Percentiles rank a stretch among this genome's conserved stretches.
phyloP scores from a whole-genome alignment of 345 rosid genomes.

The Hirschfeldia incana region DNA sequence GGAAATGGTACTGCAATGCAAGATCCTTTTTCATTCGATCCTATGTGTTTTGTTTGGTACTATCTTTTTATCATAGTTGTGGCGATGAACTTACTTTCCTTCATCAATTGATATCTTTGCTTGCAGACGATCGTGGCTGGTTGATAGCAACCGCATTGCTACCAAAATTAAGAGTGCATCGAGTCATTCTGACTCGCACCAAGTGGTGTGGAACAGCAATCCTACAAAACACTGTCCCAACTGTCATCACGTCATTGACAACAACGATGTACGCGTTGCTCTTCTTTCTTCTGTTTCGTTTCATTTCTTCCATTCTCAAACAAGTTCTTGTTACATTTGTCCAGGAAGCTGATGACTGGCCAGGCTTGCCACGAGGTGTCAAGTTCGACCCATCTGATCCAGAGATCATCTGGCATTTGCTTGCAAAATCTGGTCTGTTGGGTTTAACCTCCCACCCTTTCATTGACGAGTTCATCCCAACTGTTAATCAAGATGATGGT shows the following conservation, averaged over 20 bases:
- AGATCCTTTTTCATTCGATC: neutral
- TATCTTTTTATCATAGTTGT: neutral
- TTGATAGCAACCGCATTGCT: constrained; percentile 77
- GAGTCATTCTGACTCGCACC: constrained; percentile 42
- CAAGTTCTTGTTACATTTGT: neutral
- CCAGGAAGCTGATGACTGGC: constrained; percentile 84
- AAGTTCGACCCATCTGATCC: constrained; percentile 95
- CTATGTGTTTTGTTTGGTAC: neutral
- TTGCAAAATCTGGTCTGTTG: constrained; percentile 58
- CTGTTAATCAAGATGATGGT: constrained; percentile 79
- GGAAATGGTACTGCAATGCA: neutral
- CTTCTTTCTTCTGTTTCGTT: neutral
- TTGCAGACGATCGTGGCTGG: constrained; percentile 82
- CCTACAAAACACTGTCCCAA: constrained; percentile 83
- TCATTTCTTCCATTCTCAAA: neutral
- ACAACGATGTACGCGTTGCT: constrained; percentile 63
- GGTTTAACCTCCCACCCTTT: constrained; percentile 67
- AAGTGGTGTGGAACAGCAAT: constrained; percentile 72
- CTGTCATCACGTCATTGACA: constrained; percentile 75
- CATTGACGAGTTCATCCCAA: constrained; percentile 78
- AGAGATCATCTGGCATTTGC: constrained; percentile 88
- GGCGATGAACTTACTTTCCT: neutral
- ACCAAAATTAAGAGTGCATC: constrained; percentile 89
- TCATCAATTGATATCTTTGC: neutral
- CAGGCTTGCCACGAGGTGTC: constrained; percentile 91